Conservation (phyloP, 2,329 filamentous ascomycete species). For the Phyllosticta citriasiana region DNA sequence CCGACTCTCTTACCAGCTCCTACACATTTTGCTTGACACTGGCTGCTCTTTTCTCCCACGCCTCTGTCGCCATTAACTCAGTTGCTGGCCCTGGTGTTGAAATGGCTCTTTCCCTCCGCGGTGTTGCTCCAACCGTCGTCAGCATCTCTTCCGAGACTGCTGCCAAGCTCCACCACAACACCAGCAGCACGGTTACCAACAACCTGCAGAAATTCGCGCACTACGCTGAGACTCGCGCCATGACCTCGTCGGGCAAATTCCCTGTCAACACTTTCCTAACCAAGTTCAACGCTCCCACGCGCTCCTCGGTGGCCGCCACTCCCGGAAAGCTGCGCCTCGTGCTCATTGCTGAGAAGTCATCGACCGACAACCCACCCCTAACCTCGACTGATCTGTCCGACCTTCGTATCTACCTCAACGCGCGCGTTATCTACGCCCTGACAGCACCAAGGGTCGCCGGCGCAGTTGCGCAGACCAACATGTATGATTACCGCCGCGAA, state of each 20-base stretch:
- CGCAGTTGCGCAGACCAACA: constrained; percentile 73
- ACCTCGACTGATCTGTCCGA: constrained; percentile 65
- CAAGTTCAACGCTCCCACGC: constrained; percentile 48
- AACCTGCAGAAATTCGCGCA: constrained; percentile 58
- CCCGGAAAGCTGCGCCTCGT: constrained; percentile 72
- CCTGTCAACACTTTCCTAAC: constrained; percentile 55
- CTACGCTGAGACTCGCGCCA: constrained; percentile 57
- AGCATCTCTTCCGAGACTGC: constrained; percentile 68
- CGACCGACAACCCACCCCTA: constrained; percentile 48
- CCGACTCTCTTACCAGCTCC: constrained; percentile 67
- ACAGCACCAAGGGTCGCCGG: constrained; percentile 77
- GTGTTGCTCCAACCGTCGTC: constrained; percentile 71
- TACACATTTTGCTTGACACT: constrained; percentile 74
- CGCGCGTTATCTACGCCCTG: constrained; percentile 76
- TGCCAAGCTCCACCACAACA: constrained; percentile 54
- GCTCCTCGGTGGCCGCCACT: constrained; percentile 49
- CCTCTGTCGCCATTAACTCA: constrained; percentile 79
- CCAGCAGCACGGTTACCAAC: constrained; percentile 50
- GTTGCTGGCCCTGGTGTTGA: constrained; percentile 67
- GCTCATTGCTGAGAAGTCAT: constrained; percentile 63
- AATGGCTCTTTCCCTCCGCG: constrained; percentile 61
- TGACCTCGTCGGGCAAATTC: constrained; percentile 62
- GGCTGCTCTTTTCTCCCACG: constrained; percentile 72
- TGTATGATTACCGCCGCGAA: constrained; percentile 70
- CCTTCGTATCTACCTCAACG: constrained; percentile 68